Base-by-base conservation (phyloP, 495 filamentous ascomycete genomes). In the Daldinia bambusicola region DNA sequence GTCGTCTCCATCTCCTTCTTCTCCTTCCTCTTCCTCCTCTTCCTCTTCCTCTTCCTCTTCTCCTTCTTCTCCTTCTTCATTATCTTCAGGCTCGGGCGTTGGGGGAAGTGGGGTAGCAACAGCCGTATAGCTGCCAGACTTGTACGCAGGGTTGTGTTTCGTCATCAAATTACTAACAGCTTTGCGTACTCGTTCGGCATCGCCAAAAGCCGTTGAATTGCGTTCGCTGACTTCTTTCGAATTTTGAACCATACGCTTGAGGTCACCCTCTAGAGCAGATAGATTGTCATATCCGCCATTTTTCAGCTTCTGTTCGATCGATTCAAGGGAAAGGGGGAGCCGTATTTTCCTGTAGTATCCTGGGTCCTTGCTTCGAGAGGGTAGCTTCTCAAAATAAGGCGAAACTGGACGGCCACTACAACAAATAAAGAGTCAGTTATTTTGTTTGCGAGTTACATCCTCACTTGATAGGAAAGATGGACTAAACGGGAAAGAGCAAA, bases 161-260 rank as follows among this genome's bases (percentile, higher is more conserved):
- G 85, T 85, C 91, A 94, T 93, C 70, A 85, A 89, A 74, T 90
- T 92, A 75, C 87, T 92, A 16, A 91, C 81, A 20, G 89, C 85
- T 76, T 94, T 94, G 13, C 91, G 84, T 32, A 94, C 83, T 30
- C 90, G 87, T 72, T 94, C 91, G 1, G 91, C 91, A 76, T 94
- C 91, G 5, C 89, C 88, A 74, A 88, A 92, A 31, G 90, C 79
- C 40, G 87, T 79, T 2, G 90, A 89, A 20, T 80, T 82, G 73
- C 86, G 89, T 55, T 87, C 83, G 71, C 92, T 92, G 78, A 84
- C 92, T 22, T 88, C 84, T 74, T 93, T 93, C 6, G 91, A 90
- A 75, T 93, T 94, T 40, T 83, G 84, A 63, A 94, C 87, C 82
- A 94, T 87, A 45, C 90, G 90, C 80, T 93, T 93, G 71, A 92